Percentiles rank a stretch among this genome's conserved stretches.
These are phyloP conservation scores for Fusarium sp. DNA, from an alignment of 2,329 filamentous ascomycete species.

Conservation along the genomic window DNA sequence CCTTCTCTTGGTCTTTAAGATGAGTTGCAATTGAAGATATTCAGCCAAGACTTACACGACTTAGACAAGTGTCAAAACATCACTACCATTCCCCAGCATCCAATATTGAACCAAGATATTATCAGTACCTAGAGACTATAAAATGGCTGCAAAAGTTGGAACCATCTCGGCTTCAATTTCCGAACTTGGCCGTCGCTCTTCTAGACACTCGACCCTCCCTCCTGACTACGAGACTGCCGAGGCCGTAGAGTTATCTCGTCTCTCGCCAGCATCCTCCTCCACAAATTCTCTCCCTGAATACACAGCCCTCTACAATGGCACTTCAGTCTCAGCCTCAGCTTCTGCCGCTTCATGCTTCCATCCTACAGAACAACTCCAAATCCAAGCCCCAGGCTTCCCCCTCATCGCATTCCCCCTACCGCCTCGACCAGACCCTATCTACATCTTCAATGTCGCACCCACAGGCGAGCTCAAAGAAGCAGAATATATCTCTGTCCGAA, in stretches of 20 bases:
- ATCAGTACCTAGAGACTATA: neutral
- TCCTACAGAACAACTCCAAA: conserved; percentile 63
- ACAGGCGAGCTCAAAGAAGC: conserved; percentile 58
- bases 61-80: neutral
- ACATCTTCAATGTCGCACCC: conserved; percentile 59
- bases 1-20: neutral
- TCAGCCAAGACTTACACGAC: neutral
- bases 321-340: conserved; percentile 11
- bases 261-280: conserved; percentile 50
- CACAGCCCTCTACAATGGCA: conserved; percentile 24
- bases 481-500: conserved; percentile 68
- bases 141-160: conserved; percentile 29
- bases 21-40: neutral
- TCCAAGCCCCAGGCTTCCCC: conserved; percentile 63
- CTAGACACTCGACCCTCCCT: conserved; percentile 46
- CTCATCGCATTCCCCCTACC: conserved; percentile 61
- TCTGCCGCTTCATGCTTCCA: conserved; percentile 53
- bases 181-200: conserved; percentile 21
- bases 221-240: conserved; percentile 49
- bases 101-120: neutral
- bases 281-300: conserved; percentile 51
- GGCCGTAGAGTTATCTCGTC: conserved; percentile 44
- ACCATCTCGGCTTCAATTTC: conserved; percentile 7
- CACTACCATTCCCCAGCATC: neutral
- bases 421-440: conserved; percentile 58